Evolutionary conservation across 2,329 filamentous ascomycete species (phyloP), one percentile per base, ranked within the genome.

Genomic region (Boeremia exigua): DNA sequence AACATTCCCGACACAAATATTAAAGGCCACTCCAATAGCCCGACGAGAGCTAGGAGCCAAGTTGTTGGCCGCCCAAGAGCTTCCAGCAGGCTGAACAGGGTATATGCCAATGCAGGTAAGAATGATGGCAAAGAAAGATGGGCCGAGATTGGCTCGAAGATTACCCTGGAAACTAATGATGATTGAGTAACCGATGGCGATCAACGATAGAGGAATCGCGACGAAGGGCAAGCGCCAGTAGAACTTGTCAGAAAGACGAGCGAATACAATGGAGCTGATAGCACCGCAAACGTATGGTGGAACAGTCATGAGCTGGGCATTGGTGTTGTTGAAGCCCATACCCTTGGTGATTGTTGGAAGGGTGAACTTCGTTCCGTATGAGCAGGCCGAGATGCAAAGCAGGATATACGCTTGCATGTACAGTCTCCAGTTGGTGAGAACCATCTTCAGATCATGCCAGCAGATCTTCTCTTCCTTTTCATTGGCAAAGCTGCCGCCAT

Each of bases 111-210:
- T 69, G 28, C 72, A 79, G 0, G 79, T 76, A 4, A 82, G 62
- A 34, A 76, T 78, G 28, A 81, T 75, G 0, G 74, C 78, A 44
- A 81, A 80, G 56, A 80, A 80, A 48, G 76, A 76, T 0, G 76
- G 61, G 0, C 71, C 75, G 15, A 81, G 71, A 48, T 80, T 79
- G 23, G 74, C 56, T 17, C 72, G 57, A 19, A 80, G 74, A 10
- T 77, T 61, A 4, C 64, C 74, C 30, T 75, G 72, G 15, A 77
- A 76, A 1, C 80, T 74, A 11, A 80, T 75, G 11, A 77, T 75
- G 42, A 70, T 36, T 9, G 65, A 50, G 38, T 69, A 70, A 5
- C 62, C 67, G 27, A 68, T 64, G 29, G 63, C 62, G 45, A 69
- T 63, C 4, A 78, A 75, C 1, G 76, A 69, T 2, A 79, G 61